Evolutionary conservation across 345 rosid genomes (phyloP), one percentile per base, ranked within the genome.

Genomic region (Clausena lansium): DNA sequence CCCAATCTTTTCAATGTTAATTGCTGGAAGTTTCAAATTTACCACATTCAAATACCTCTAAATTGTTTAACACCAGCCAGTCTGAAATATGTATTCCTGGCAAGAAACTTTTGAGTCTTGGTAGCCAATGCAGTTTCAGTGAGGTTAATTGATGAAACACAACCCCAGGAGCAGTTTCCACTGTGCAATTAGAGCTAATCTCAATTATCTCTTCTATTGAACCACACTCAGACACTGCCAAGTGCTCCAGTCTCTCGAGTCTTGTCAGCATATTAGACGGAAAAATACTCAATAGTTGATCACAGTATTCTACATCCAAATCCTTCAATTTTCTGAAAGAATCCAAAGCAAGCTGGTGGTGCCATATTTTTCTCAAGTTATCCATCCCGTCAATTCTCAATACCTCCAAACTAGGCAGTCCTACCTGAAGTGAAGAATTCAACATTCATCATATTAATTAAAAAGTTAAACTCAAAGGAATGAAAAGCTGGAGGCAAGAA

Each of bases 151-250:
- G 28, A 45, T 27, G 39, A 63, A 79, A 41, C 71, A 2, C 38
- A n/a, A 68, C 61, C 30, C 67, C 47, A 41, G 47, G 47, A 41
- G 14, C 47, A 41, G 47, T 41, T 8, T 2, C 39, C 45, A 63
- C 24, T 19, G 6, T 7, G 62, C 62, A 22, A 8, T 7, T 58
- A 22, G 9, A 4, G 52, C 7, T 5, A 1, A 5, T 73, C 3
- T 0, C 24, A 32, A 80, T 35, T 63, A 83, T 45, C 20, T 74
- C 79, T 64, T 80, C 79, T 41, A 80, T 8, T 75, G 69, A 75
- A 32, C 33, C 41, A 6, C 39, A 63, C 14, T 22, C 33, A 0
- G 0, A 20, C 22, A 71, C 19, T 45, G 9, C 11, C 73, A 50
- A 50, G 30, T 7, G 11, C 10, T 27, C 60, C 28, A 47, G 60